Evolutionary conservation across 2,329 filamentous ascomycete species (phyloP).

Genomic region (Ophiocordyceps unilateralis): DNA sequence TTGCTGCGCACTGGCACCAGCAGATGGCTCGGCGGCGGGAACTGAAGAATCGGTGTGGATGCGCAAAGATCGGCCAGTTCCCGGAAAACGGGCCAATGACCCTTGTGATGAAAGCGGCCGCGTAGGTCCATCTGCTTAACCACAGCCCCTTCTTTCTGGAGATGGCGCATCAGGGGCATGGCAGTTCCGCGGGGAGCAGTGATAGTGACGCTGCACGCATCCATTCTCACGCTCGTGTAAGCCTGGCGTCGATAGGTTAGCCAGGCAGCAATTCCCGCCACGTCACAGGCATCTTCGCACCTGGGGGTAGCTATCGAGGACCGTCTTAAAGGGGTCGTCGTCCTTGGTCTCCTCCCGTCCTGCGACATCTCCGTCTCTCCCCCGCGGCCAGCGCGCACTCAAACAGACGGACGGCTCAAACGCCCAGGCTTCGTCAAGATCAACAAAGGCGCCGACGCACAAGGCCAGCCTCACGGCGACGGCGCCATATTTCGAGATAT

Average conservation of each 20-base stretch:
- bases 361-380: too few relatives aligned
- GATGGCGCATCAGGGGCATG: neutral
- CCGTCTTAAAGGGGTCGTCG: neutral
- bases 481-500: neutral
- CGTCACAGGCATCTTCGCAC: neutral
- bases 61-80: neutral
- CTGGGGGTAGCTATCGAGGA: neutral
- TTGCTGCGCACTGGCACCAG: neutral
- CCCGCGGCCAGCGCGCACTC: neutral
- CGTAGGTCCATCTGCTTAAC: conserved; percentile 1
- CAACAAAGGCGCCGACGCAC: neutral
- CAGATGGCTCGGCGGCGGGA: neutral
- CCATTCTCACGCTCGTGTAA: neutral
- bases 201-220: neutral
- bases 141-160: neutral
- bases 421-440: neutral
- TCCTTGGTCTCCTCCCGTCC: neutral
- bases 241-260: neutral
- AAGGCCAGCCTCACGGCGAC: neutral
- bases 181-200: neutral
- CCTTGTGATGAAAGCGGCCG: neutral
- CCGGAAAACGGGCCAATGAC: neutral
- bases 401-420: neutral
- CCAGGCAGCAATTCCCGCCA: neutral
- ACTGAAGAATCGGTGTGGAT: neutral